Evolutionary conservation across 1,284 basidiomycete species (phyloP).

Genomic region (Ceratobasidium sp.): DNA sequence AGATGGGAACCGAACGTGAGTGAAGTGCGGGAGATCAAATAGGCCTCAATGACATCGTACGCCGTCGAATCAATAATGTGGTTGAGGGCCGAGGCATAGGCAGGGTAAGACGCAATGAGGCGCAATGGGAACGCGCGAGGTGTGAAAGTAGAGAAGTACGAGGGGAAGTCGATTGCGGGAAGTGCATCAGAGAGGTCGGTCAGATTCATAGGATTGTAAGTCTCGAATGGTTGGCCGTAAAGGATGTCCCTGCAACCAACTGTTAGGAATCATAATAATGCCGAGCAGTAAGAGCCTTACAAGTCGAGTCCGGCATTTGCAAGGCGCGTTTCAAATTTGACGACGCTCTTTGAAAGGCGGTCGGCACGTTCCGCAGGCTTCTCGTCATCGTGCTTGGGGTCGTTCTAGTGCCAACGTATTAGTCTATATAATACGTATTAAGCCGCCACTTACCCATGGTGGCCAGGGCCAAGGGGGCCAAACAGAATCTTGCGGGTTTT

Average conservation of each 20-base stretch:
- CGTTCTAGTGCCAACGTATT: slow-evolving; percentile 55
- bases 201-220: slow-evolving; percentile 88
- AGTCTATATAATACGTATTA: neutral
- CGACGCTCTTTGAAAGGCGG: slow-evolving; percentile 78
- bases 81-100: slow-evolving; percentile 78
- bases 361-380: slow-evolving; percentile 64
- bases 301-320: slow-evolving; percentile 85
- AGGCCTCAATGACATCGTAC: slow-evolving; percentile 84
- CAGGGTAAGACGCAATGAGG: slow-evolving; percentile 88
- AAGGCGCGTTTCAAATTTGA: slow-evolving; percentile 86
- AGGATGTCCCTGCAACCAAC: slow-evolving; percentile 66
- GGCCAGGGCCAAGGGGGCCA: slow-evolving; percentile 87
- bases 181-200: slow-evolving; percentile 79
- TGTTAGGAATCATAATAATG: slow-evolving; percentile 18
- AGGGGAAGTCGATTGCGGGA: slow-evolving; percentile 82
- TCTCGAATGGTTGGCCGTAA: slow-evolving; percentile 83
- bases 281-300: slow-evolving; percentile 60
- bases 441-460: slow-evolving; percentile 71
- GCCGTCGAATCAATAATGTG: slow-evolving; percentile 78
- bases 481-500: slow-evolving; percentile 38
- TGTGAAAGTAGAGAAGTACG: slow-evolving; percentile 83
- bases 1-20: slow-evolving; percentile 77
- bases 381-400: slow-evolving; percentile 60
- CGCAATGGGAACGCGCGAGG: slow-evolving; percentile 81
- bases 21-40: slow-evolving; percentile 82